Evolutionary conservation across 139 green algal species (phyloP).

Genomic region (Closterium sp.): DNA sequence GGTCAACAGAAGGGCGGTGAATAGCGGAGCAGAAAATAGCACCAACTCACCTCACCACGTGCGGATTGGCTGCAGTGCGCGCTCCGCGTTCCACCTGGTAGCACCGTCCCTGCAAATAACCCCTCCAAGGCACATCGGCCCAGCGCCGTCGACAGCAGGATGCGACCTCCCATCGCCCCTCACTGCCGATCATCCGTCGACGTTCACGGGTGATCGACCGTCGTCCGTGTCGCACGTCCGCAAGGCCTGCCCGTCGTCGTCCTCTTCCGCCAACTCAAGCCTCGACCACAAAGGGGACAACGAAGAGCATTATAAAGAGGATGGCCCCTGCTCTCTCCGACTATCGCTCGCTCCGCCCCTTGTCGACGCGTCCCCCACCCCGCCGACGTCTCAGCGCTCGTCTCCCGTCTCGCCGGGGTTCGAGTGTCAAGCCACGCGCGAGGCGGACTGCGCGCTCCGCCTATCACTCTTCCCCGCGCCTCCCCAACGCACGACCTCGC

Average conservation of each 20-base stretch:
- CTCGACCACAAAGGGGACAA: neutral
- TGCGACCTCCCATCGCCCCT: neutral
- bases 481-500: neutral
- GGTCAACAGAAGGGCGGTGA: neutral
- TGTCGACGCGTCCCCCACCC: neutral
- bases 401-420: neutral
- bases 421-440: neutral
- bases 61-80: neutral
- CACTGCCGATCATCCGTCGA: neutral
- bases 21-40: neutral
- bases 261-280: neutral
- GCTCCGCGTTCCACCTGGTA: neutral
- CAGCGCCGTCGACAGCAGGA: neutral
- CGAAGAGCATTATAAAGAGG: neutral
- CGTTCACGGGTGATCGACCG: neutral
- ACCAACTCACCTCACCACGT: neutral
- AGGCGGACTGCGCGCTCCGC: neutral
- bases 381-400: neutral
- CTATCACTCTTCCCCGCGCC: neutral
- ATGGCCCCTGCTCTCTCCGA: neutral
- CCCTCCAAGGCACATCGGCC: neutral
- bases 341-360: neutral
- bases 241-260: neutral
- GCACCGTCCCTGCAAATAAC: neutral
- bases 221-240: neutral